Percentiles rank a stretch among this genome's conserved stretches.
phyloP scores from a whole-genome alignment of 148 eudicot species.

The Arbutus unedo region DNA sequence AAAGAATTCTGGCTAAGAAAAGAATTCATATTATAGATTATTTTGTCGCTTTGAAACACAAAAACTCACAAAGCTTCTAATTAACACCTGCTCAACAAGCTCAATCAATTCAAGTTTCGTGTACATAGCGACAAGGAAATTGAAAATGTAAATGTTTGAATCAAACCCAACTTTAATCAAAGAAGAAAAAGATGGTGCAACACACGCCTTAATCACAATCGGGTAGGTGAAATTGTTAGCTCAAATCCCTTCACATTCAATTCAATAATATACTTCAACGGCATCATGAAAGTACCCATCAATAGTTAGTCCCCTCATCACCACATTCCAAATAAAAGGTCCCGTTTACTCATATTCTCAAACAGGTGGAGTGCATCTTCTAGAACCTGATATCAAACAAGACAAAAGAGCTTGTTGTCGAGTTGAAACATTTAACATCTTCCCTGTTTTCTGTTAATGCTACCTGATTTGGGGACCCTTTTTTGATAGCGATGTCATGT shows the following conservation, averaged over 20 bases:
- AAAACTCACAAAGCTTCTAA: neutral
- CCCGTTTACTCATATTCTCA: slow-evolving; percentile 48
- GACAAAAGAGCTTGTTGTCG: slow-evolving; percentile 10
- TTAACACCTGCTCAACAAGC: slow-evolving; percentile 45
- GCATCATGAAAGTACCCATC: slow-evolving; percentile 43
- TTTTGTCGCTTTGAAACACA: neutral
- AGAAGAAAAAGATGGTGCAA: slow-evolving; percentile 37
- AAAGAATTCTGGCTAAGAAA: slow-evolving; percentile 67
- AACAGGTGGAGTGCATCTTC: slow-evolving; percentile 68
- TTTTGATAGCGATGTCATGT: slow-evolving; percentile 20
- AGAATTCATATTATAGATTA: slow-evolving; percentile 71
- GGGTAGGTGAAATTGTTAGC: slow-evolving; percentile 71
- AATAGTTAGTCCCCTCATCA: slow-evolving; percentile 54
- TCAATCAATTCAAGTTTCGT: slow-evolving; percentile 50
- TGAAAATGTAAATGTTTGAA: slow-evolving; percentile 45
- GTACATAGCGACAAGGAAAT: slow-evolving; percentile 62
- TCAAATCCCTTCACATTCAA: slow-evolving; percentile 45
- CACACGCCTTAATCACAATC: slow-evolving; percentile 71
- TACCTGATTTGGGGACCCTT: slow-evolving; percentile 14
- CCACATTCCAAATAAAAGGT: slow-evolving; percentile 63
- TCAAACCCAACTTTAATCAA: slow-evolving; percentile 55
- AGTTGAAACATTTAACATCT: neutral
- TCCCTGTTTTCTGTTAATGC: neutral
- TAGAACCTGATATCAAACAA: slow-evolving; percentile 39
- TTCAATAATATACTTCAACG: slow-evolving; percentile 39